Evolutionary conservation across 2,329 filamentous ascomycete species (phyloP).

Genomic region (Fusarium sp.): DNA sequence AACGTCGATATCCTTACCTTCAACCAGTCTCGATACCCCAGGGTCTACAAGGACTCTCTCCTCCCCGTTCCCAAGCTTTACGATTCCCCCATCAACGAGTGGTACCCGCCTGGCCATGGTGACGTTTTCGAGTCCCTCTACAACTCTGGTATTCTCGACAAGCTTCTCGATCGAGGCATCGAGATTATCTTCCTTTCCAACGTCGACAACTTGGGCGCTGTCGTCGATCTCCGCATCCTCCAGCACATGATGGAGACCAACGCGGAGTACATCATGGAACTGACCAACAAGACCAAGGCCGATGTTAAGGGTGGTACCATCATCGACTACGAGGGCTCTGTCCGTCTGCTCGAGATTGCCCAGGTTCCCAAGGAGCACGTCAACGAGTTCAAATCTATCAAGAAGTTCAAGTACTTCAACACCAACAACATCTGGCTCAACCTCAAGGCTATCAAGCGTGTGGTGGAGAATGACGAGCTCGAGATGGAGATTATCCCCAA

Average conservation of each 20-base stretch:
- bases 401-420: conserved; percentile 99
- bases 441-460: conserved; percentile 95
- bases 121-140: conserved; percentile 99
- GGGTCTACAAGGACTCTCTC: conserved; percentile 97
- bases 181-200: conserved; percentile 99
- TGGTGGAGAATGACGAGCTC: conserved; percentile 97
- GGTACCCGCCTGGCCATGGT: conserved; percentile 99
- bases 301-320: conserved; percentile 99
- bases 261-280: conserved; percentile 99
- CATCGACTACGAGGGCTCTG: conserved; percentile 98
- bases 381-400: conserved; percentile 99
- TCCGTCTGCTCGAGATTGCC: conserved; percentile 96
- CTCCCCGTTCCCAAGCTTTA: conserved; percentile 93
- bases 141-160: conserved; percentile 98
- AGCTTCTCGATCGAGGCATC: conserved; percentile 93
- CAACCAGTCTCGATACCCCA: conserved; percentile 99
- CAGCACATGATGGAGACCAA: conserved; percentile 99
- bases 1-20: conserved; percentile 99
- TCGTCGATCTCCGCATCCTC: conserved; percentile 96
- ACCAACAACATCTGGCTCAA: conserved; percentile 99
- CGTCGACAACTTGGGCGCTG: conserved; percentile 97
- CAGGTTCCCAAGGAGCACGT: conserved; percentile 99
- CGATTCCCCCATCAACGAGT: conserved; percentile 90
- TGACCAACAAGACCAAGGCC: conserved; percentile 99
- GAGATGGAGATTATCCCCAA: conserved; percentile 99